Evolutionary conservation across 192 early-diverging fungal genomes (phyloP), one percentile per base, ranked within the genome.

Genomic region (Mortierella antarctica): DNA sequence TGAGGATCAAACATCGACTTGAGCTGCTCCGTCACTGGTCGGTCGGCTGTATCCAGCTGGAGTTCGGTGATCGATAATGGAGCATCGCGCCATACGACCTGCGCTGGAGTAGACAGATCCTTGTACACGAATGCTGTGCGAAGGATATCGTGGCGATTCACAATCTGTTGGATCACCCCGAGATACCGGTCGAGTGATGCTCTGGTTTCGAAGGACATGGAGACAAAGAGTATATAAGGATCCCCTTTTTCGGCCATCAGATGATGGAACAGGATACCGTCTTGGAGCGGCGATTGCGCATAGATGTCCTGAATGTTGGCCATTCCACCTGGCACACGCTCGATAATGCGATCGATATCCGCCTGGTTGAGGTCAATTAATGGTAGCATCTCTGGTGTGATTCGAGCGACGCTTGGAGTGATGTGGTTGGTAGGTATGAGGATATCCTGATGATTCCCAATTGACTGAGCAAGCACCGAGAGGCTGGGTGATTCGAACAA

Each of bases 221-320:
- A n/a, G n/a, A n/a, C n/a, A n/a, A n/a, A n/a, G 6, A 46, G 4
- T 17, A 61, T 12, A n/a, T 61, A 61, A n/a, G 59, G 59, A 61
- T 61, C 59, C 41, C 59, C 59, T 11, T 61, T 59, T 23, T 23
- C 8, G 9, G 59, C 40, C 14, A 46, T 13, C 14, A 61, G 18
- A 45, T 61, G 59, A 45, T 61, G 59, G 59, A 61, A 61, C 41
- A 61, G 17, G 41, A 61, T 61, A 15, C 59, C 59, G 46, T 61
- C 59, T 46, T 61, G 59, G 6, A 61, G n/a, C n/a, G 59, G 59
- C 41, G 59, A 61, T 44, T 45, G 17, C 6, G 59, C 42, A 46
- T 61, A 61, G 44, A 61, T 61, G 41, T 61, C 59, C 17, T 61
- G 40, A 45, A 61, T 61, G 44, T 61, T 61, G 3, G 4, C 3